Evolutionary conservation across 169 alveolate genomes (phyloP).

Genomic region (Cryptosporidium baileyi): DNA sequence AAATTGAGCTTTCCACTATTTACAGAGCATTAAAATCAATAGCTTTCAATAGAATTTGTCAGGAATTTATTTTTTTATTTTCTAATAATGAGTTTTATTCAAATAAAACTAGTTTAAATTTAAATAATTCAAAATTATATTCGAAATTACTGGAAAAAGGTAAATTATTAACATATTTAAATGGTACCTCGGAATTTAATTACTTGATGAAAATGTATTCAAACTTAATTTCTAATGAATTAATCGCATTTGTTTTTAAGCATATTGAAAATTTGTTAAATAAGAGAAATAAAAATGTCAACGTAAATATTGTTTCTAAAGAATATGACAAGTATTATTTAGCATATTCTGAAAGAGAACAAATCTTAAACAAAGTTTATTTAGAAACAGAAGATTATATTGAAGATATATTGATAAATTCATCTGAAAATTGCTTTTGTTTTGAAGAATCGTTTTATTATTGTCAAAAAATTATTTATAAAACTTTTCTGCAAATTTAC

Average conservation of each 20-base stretch:
- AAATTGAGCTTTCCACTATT: not conserved
- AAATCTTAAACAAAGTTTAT: slow-evolving; percentile 23
- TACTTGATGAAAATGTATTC: not conserved
- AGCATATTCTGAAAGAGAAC: slow-evolving; percentile 1
- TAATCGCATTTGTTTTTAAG: not conserved
- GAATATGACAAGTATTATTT: slow-evolving; percentile 26
- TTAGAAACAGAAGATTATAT: not conserved
- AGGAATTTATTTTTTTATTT: not conserved
- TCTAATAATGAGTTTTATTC: not conserved
- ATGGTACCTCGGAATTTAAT: not conserved
- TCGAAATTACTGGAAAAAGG: not conserved
- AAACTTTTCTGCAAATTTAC: not conserved
- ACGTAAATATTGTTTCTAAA: slow-evolving; percentile 1
- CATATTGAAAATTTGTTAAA: not conserved
- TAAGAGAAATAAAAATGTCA: not conserved
- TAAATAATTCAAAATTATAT: not conserved
- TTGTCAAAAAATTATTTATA: slow-evolving; percentile 40
- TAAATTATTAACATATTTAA: not conserved
- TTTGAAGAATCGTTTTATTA: slow-evolving; percentile 30
- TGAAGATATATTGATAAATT: not conserved
- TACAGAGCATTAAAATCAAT: not conserved
- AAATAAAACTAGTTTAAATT: not conserved
- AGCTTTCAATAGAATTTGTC: not conserved
- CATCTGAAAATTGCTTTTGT: not conserved
- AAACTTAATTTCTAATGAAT: not conserved